These are phyloP conservation scores for Myochromella boudieri DNA, from an alignment of 768 basidiomycete species.

Conservation along the genomic window DNA sequence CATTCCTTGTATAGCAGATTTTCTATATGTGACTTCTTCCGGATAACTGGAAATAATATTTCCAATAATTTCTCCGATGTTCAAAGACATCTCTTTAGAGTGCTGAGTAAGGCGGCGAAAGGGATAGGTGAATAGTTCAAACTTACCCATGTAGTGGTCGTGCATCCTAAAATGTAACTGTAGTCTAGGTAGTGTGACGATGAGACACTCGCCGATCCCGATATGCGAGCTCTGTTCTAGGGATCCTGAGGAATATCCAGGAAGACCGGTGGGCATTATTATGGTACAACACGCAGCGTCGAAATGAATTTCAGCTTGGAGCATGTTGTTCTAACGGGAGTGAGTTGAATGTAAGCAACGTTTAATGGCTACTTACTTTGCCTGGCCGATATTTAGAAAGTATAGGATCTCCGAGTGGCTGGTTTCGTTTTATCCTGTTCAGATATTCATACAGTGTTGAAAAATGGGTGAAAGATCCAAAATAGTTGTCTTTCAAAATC, in stretches of 20 bases:
- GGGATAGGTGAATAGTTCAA: neutral
- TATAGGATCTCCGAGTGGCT: conserved; percentile 79
- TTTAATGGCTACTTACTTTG: conserved; percentile 47
- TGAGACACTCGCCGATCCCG: conserved; percentile 52
- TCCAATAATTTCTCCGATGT: conserved; percentile 61
- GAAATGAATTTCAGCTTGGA: conserved; percentile 71
- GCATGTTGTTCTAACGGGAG: conserved; percentile 66
- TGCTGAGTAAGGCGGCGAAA: neutral
- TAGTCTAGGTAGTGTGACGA: conserved; percentile 62
- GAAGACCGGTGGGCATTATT: conserved; percentile 64
- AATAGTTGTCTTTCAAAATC: conserved; percentile 89
- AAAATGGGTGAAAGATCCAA: conserved; percentile 93
- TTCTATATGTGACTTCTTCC: conserved; percentile 35
- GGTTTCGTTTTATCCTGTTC: conserved; percentile 55
- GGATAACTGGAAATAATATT: conserved; percentile 46
- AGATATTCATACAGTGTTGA: conserved; percentile 86
- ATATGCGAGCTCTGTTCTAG: conserved; percentile 25
- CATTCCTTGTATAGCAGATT: conserved; percentile 16
- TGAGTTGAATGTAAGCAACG: neutral
- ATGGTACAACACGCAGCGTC: conserved; percentile 51
- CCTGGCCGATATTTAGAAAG: conserved; percentile 76
- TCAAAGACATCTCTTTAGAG: conserved; percentile 71
- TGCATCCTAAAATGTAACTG: conserved; percentile 78
- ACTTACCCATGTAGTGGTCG: conserved; percentile 80
- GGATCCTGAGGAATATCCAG: conserved; percentile 51